Evolutionary conservation across 1,284 basidiomycete genomes (phyloP).

Genomic region (Malassezia pachydermatis): DNA sequence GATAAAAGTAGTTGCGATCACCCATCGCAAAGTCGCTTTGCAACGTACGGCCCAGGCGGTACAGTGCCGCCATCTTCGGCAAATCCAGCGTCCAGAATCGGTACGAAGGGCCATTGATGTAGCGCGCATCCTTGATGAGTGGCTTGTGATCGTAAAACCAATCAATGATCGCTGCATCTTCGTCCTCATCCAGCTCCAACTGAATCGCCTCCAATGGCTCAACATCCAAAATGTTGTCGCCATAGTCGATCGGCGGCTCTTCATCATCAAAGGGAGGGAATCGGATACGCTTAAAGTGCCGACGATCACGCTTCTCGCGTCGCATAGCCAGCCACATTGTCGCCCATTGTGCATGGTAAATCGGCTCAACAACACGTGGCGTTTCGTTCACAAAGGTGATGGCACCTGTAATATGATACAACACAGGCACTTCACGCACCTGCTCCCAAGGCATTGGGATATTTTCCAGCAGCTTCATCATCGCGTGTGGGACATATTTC

Average conservation of each 20-base stretch:
- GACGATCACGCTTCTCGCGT: constrained; percentile 92
- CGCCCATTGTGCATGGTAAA: constrained; percentile 99
- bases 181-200: constrained; percentile 84
- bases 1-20: constrained; percentile 66
- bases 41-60: constrained; percentile 84
- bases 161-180: constrained; percentile 85
- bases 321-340: constrained; percentile 99
- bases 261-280: constrained; percentile 99
- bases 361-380: constrained; percentile 87
- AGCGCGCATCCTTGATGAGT: constrained; percentile 65
- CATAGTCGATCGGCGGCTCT: constrained; percentile 57
- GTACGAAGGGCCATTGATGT: constrained; percentile 85
- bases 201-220: constrained; percentile 97
- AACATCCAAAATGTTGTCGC: constrained; percentile 91
- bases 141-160: constrained; percentile 99
- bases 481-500: constrained; percentile 97
- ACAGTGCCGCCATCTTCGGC: constrained; percentile 90
- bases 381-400: constrained; percentile 99
- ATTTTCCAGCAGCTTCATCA: constrained; percentile 97
- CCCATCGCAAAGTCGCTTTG: constrained; percentile 82
- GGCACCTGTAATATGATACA: constrained; percentile 75
- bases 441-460: constrained; percentile 95
- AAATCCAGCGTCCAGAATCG: constrained; percentile 83
- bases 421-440: constrained; percentile 50
- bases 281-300: constrained; percentile 99